phyloP scores from a whole-genome alignment of 169 alveolate genomes.

The Plasmodium adleri region DNA sequence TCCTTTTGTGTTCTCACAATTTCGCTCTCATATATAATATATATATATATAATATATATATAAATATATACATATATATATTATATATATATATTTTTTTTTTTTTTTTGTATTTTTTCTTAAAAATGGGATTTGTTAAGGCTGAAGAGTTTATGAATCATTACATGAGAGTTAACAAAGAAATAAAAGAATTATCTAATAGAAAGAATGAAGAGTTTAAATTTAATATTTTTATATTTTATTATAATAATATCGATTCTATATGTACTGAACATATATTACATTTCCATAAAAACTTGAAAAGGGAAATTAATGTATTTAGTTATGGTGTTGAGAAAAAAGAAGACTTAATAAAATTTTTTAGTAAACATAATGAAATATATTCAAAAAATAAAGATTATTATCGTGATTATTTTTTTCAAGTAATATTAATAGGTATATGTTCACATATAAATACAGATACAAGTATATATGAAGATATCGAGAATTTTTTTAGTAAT shows the following conservation, averaged over 20 bases:
- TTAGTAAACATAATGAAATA: slow-evolving; percentile 48
- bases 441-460: slow-evolving; percentile 64
- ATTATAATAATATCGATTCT: slow-evolving; percentile 40
- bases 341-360: slow-evolving; percentile 33
- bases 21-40: no score
- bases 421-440: slow-evolving; percentile 44
- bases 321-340: slow-evolving; percentile 61
- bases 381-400: slow-evolving; percentile 35
- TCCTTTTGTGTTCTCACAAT: no score
- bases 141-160: slow-evolving; percentile 65
- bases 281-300: slow-evolving; percentile 52
- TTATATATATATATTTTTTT: neutral
- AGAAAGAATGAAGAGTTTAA: slow-evolving; percentile 69
- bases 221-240: slow-evolving; percentile 45
- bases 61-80: neutral
- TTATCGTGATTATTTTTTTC: slow-evolving; percentile 49
- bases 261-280: slow-evolving; percentile 67
- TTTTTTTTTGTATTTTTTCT: neutral
- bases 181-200: slow-evolving; percentile 30
- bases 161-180: slow-evolving; percentile 61
- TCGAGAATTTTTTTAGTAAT: slow-evolving; percentile 27
- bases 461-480: slow-evolving; percentile 12
- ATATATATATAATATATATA: neutral
- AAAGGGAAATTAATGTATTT: slow-evolving; percentile 35
- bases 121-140: slow-evolving; percentile 54